phyloP scores from a whole-genome alignment of 2,329 filamentous ascomycete genomes.

The Aspergillus costaricaensis region DNA sequence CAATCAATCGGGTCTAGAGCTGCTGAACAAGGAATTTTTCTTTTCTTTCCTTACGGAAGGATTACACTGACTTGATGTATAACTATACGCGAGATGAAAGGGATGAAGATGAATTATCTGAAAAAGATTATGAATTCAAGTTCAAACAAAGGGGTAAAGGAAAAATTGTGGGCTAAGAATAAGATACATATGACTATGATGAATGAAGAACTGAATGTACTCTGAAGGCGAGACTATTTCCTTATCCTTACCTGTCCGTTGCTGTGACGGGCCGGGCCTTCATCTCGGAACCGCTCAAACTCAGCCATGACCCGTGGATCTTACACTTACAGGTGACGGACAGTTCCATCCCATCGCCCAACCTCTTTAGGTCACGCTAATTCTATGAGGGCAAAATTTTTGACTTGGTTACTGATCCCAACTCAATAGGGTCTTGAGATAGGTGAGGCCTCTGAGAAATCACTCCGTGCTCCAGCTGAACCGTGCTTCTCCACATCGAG shows the following conservation, averaged over 20 bases:
- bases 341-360: background rate
- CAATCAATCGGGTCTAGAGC: background rate
- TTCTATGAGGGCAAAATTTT: background rate
- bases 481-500: background rate
- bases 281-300: conserved; percentile 6
- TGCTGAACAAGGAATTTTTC: background rate
- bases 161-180: no score
- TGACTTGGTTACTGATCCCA: background rate
- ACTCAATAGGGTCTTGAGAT: background rate
- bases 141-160: background rate
- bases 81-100: background rate
- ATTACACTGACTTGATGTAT: background rate
- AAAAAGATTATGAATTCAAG: background rate
- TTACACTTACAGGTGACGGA: background rate
- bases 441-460: background rate
- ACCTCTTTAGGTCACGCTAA: background rate
- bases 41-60: background rate
- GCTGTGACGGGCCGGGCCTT: conserved; percentile 21
- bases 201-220: background rate
- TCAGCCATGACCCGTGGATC: background rate
- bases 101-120: background rate
- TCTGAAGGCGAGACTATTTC: background rate
- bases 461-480: background rate
- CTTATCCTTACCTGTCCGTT: conserved; percentile 7
- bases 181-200: background rate